Evolutionary conservation across 139 green algal genomes (phyloP).

Genomic region (Chlorella sorokiniana): DNA sequence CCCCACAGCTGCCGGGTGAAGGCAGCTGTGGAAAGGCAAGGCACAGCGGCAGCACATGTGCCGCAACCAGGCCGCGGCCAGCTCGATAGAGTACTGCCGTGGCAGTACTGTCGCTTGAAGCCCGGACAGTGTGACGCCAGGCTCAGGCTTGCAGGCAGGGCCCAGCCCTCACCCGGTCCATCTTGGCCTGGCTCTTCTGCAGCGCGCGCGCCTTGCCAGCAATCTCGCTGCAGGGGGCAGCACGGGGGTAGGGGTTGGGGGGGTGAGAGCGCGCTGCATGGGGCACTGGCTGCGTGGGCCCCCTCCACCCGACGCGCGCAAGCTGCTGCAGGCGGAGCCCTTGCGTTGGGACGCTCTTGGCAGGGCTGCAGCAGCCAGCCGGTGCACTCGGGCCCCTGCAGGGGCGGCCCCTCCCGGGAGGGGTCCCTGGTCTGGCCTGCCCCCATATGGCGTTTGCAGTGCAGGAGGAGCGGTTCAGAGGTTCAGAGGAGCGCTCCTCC

Average conservation of each 20-base stretch:
- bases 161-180: background rate
- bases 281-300: background rate
- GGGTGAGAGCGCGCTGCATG: background rate
- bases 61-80: background rate
- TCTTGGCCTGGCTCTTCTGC: conserved; percentile 3
- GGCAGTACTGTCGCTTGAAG: background rate
- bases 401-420: too few relatives aligned
- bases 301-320: too few relatives aligned
- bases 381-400: too few relatives aligned
- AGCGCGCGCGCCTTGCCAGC: background rate
- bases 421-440: too few relatives aligned
- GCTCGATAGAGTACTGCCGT: background rate
- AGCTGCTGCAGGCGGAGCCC: background rate
- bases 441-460: too few relatives aligned
- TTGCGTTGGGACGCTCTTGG: too few relatives aligned
- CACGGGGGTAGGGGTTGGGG: background rate
- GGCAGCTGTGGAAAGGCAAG: background rate
- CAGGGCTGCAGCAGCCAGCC: too few relatives aligned
- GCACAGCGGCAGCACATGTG: too few relatives aligned
- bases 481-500: too few relatives aligned
- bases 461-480: too few relatives aligned
- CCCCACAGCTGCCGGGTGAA: background rate
- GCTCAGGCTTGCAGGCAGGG: background rate
- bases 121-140: background rate
- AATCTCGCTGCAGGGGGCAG: conserved; percentile 1